Evolutionary conservation across 23 red algal genomes (phyloP), one percentile per base, ranked within the genome.

Genomic region (Rhodosorus marinus): DNA sequence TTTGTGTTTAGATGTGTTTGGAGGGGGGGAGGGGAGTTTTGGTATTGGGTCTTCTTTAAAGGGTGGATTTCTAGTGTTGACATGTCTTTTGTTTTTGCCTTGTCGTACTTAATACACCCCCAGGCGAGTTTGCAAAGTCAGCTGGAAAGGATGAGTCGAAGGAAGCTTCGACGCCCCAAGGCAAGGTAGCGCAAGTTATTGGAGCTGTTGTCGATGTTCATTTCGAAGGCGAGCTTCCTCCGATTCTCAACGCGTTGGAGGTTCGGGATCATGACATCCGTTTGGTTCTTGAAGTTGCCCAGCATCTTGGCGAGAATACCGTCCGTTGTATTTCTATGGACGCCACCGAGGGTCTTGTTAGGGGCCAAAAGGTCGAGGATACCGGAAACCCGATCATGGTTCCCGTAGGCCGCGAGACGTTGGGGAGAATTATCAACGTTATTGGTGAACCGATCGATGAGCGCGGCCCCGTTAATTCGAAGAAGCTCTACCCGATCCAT

Each of bases 371-470:
- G 33, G 90, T 98, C 42, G 49, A 81, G 23, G 79, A 82, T 41
- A 86, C 90, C 7, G 77, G 90, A 9, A 45, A 49, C 21, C 90
- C 90, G 30, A 98, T 98, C 29, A 83, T 67, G 60, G 79, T 98
- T 21, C 90, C 90, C 23, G 90, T 98, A 17, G 90, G 90, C 22
- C 80, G 70, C 29, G 70, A 81, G 52, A 98, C 90, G 11, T 74
- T 98, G 28, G 90, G 90, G 51, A 67, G 90, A 62, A 98, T 98
- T 67, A 80, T 98, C 54, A 98, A 98, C 38, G 90, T 98, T 21
- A 98, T 98, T 38, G 90, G 90, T 35, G 90, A 98, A 35, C 77
- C 90, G 26, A 98, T 98, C 27, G 90, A 98, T 57, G 90, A 98
- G 43, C 76, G 90, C 8, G 90, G 90, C 35, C 90, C 90, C 5